Evolutionary conservation across 306 rosid species (phyloP).

Genomic region (Dalbergia oliveri): DNA sequence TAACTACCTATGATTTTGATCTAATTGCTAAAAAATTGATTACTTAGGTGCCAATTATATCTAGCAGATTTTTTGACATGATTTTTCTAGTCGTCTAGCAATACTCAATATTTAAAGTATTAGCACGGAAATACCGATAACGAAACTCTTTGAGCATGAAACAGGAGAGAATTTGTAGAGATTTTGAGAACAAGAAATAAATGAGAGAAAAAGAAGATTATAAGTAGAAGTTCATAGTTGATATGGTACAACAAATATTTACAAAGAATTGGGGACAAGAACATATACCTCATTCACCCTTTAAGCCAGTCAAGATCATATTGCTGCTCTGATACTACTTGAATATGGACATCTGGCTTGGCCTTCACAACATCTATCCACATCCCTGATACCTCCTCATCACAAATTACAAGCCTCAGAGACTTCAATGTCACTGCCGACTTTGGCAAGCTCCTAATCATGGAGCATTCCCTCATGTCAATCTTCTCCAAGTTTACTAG

Average conservation of each 20-base stretch:
- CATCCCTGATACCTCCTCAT: slow-evolving; percentile 74
- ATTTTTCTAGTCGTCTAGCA: no score
- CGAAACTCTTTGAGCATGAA: no score
- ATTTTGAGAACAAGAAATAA: neutral
- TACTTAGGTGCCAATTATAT: no score
- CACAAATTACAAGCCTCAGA: slow-evolving; percentile 73
- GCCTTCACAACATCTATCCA: slow-evolving; percentile 68
- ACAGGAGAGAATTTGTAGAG: no score
- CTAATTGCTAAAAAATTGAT: no score
- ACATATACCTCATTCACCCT: slow-evolving; percentile 47
- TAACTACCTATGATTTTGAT: no score
- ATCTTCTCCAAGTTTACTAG: slow-evolving; percentile 74
- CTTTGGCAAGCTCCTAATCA: slow-evolving; percentile 63
- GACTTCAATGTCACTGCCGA: slow-evolving; percentile 60
- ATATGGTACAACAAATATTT: slow-evolving; percentile 3
- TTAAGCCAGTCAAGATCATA: slow-evolving; percentile 81
- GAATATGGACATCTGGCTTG: slow-evolving; percentile 66
- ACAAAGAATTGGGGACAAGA: slow-evolving; percentile 33
- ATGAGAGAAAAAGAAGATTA: neutral
- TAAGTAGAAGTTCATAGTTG: neutral
- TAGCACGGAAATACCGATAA: no score
- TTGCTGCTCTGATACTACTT: slow-evolving; percentile 67
- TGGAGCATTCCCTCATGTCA: slow-evolving; percentile 90
- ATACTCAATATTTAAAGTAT: no score
- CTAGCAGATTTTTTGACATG: no score